phyloP scores from a whole-genome alignment of 805 yeast species.

The Suhomyces canberraensis region DNA sequence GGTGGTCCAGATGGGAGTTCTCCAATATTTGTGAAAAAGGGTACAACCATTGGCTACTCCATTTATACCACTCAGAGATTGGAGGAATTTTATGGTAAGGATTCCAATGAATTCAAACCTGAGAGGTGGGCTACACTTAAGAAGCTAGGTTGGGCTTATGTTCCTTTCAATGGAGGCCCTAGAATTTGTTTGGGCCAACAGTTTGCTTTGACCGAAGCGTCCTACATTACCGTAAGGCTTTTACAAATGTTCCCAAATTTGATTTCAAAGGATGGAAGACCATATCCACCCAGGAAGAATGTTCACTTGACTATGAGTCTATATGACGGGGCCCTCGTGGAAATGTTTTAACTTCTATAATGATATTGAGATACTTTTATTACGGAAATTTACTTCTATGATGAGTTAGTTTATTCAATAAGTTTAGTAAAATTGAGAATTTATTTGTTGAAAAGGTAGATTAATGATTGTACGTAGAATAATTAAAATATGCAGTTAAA shows the following conservation, averaged over 20 bases:
- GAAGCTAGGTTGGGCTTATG: conserved; percentile 34
- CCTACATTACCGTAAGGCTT: conserved; percentile 28
- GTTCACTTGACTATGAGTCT: no score
- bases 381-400: no score
- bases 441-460: no score
- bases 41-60: conserved; percentile 18
- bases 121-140: conserved; percentile 35
- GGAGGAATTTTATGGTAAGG: conserved; percentile 28
- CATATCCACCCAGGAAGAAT: no score
- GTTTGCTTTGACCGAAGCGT: conserved; percentile 37
- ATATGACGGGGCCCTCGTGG: no score
- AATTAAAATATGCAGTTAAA: no score
- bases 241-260: conserved; percentile 29
- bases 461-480: no score
- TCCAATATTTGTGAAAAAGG: conserved; percentile 24
- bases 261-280: no score
- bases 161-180: conserved; percentile 39
- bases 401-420: no score
- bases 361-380: no score
- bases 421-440: no score
- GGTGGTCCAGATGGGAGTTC: conserved; percentile 36
- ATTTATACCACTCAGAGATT: conserved; percentile 20
- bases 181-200: conserved; percentile 40
- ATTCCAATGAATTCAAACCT: conserved; percentile 32
- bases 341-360: no score